These are phyloP conservation scores for Parmelia sp. DNA, from an alignment of 495 filamentous ascomycete species.

Conservation along the genomic window DNA sequence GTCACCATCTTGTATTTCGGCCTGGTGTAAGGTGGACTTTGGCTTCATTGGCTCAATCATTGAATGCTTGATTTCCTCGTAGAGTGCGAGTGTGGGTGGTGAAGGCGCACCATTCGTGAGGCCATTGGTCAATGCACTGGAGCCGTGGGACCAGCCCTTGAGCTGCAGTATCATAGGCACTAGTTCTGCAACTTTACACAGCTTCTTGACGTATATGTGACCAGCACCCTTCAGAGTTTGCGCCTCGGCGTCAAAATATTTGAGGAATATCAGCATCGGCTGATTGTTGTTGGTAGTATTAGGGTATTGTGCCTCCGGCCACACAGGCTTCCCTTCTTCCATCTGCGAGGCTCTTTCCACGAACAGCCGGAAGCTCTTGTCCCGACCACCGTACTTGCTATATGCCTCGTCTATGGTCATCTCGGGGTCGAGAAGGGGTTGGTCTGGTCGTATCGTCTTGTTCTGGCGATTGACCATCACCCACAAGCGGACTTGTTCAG, in stretches of 20 bases:
- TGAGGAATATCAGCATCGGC: constrained; percentile 80
- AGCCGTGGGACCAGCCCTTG: constrained; percentile 76
- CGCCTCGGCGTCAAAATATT: constrained; percentile 73
- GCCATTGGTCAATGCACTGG: constrained; percentile 26
- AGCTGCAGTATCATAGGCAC: constrained; percentile 67
- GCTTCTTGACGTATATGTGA: constrained; percentile 78
- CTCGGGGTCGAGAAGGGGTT: constrained; percentile 67
- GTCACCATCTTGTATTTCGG: constrained; percentile 95
- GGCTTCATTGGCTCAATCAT: constrained; percentile 96
- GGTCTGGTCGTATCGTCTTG: constrained; percentile 87
- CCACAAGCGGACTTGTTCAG: constrained; percentile 73
- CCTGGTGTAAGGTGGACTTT: constrained; percentile 77
- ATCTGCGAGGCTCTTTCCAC: constrained; percentile 65
- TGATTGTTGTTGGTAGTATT: constrained; percentile 43
- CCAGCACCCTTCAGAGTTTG: constrained; percentile 71
- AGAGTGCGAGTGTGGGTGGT: constrained; percentile 48
- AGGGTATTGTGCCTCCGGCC: constrained; percentile 49
- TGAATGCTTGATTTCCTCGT: constrained; percentile 92
- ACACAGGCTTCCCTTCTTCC: constrained; percentile 59
- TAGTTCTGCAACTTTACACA: constrained; percentile 83
- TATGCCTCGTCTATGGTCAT: constrained; percentile 79
- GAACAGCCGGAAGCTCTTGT: constrained; percentile 75
- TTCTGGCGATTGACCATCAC: constrained; percentile 98
- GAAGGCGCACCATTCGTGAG: constrained; percentile 21
- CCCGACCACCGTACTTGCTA: constrained; percentile 60